Conservation (phyloP, 495 filamentous ascomycete species). For the Hypoxylon fragiforme region DNA sequence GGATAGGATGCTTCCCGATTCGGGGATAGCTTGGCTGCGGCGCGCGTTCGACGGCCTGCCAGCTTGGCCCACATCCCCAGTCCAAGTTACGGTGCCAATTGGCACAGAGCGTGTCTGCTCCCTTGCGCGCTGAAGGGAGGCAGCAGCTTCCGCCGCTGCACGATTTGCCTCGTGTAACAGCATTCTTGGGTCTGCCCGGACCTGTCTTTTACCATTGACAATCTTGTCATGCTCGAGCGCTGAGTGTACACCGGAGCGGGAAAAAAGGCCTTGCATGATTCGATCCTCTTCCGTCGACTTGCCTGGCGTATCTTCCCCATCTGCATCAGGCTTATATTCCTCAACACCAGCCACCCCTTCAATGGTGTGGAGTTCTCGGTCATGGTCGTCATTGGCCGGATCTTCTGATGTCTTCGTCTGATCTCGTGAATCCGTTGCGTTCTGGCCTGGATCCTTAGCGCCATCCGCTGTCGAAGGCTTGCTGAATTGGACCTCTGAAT, state of each 20-base stretch:
- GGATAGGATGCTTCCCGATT: conserved; percentile 61
- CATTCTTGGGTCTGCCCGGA: conserved; percentile 69
- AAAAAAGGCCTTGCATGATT: conserved; percentile 85
- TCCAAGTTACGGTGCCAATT: conserved; percentile 92
- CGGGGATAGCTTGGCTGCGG: conserved; percentile 44
- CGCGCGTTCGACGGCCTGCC: conserved; percentile 56
- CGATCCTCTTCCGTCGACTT: conserved; percentile 57
- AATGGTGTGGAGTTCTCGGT: conserved; percentile 38
- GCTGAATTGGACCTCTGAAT: conserved; percentile 71
- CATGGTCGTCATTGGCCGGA: conserved; percentile 39
- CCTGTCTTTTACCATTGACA: conserved; percentile 63
- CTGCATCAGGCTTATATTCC: conserved; percentile 42
- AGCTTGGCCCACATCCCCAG: conserved; percentile 74
- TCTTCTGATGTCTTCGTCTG: conserved; percentile 27
- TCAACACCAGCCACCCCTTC: conserved; percentile 46
- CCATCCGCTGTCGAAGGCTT: conserved; percentile 44
- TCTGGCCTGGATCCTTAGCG: conserved; percentile 27
- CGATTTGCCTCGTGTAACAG: conserved; percentile 79
- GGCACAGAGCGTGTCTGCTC: conserved; percentile 70
- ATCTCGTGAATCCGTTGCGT: conserved; percentile 1
- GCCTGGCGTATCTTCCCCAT: conserved; percentile 28
- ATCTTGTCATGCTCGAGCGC: conserved; percentile 89
- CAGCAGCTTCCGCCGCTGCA: conserved; percentile 76
- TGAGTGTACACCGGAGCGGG: conserved; percentile 78
- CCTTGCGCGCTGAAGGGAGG: conserved; percentile 70